Conservation (phyloP, 2,329 filamentous ascomycete species). For the Fusarium sp. region DNA sequence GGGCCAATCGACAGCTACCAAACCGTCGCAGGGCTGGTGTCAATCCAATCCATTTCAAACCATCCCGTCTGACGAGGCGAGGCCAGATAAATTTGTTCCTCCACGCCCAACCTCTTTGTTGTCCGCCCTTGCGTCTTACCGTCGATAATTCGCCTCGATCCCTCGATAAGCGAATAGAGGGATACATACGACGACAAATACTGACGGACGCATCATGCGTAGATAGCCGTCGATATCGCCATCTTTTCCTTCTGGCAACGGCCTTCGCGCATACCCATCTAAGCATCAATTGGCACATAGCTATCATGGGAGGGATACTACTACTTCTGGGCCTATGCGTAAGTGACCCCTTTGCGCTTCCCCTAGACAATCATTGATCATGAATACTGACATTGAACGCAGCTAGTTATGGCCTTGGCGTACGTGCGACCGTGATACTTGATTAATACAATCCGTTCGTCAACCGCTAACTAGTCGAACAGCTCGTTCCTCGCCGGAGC, state of each 20-base stretch:
- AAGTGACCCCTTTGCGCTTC: slow-evolving; percentile 42
- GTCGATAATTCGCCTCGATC: slow-evolving; percentile 15
- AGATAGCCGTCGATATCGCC: slow-evolving; percentile 35
- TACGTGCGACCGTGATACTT: slow-evolving; percentile 55
- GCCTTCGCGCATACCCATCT: slow-evolving; percentile 27
- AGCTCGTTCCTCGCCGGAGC: slow-evolving; percentile 96
- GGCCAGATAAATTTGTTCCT: slow-evolving; percentile 45
- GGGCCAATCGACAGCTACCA: slow-evolving; percentile 46
- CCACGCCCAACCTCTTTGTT: slow-evolving; percentile 34
- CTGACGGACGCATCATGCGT: slow-evolving; percentile 43
- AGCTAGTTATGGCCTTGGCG: slow-evolving; percentile 73
- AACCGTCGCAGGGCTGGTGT: slow-evolving; percentile 43
- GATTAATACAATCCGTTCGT: slow-evolving; percentile 34
- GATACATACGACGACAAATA: slow-evolving; percentile 5
- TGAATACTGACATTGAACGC: slow-evolving; percentile 42
- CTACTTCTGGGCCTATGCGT: slow-evolving; percentile 60
- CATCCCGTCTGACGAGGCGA: slow-evolving; percentile 18
- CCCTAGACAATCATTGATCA: background rate
- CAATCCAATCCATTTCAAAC: slow-evolving; percentile 34
- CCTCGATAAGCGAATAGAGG: slow-evolving; percentile 22
- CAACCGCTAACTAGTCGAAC: slow-evolving; percentile 43
- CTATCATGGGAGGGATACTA: slow-evolving; percentile 58
- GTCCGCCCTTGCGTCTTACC: slow-evolving; percentile 27
- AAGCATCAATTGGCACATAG: slow-evolving; percentile 29
- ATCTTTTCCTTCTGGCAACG: slow-evolving; percentile 23